These are phyloP conservation scores for Pseudopediastrum boryanum DNA, from an alignment of 139 green algal genomes.

Conservation along the genomic window DNA sequence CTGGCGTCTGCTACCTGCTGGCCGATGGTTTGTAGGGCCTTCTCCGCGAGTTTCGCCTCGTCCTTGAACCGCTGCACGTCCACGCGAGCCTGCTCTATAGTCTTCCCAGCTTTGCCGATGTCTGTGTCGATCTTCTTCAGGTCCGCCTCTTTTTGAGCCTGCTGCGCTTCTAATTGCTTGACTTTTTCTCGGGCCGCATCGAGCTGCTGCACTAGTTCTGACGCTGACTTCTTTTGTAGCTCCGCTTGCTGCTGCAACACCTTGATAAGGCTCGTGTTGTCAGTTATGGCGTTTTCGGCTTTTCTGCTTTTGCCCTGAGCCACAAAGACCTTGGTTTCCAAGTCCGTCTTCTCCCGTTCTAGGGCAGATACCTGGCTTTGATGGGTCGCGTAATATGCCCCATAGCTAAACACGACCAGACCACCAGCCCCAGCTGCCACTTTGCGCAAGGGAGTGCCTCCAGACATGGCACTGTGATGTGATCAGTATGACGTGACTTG, in stretches of 20 bases:
- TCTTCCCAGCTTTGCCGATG: conserved; percentile 1
- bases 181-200: conserved; percentile 17
- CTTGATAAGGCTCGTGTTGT: conserved; percentile 23
- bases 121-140: neutral
- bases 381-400: conserved; percentile 15
- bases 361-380: conserved; percentile 2
- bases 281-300: conserved; percentile 7
- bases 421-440: neutral
- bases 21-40: neutral
- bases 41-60: conserved; percentile 20
- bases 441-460: too few species aligned
- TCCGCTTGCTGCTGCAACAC: conserved; percentile 33
- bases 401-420: neutral
- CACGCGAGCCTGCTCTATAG: neutral
- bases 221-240: conserved; percentile 1
- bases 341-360: conserved; percentile 1
- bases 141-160: conserved; percentile 27
- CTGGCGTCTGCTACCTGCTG: conserved; percentile 21
- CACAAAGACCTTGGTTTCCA: conserved; percentile 30
- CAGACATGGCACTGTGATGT: too few species aligned
- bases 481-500: too few species aligned
- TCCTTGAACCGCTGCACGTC: conserved; percentile 6
- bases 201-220: conserved; percentile 12
- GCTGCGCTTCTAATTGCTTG: conserved; percentile 29
- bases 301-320: conserved; percentile 7